Conservation (phyloP, 768 basidiomycete genomes). For the Ephemerocybe angulata region DNA sequence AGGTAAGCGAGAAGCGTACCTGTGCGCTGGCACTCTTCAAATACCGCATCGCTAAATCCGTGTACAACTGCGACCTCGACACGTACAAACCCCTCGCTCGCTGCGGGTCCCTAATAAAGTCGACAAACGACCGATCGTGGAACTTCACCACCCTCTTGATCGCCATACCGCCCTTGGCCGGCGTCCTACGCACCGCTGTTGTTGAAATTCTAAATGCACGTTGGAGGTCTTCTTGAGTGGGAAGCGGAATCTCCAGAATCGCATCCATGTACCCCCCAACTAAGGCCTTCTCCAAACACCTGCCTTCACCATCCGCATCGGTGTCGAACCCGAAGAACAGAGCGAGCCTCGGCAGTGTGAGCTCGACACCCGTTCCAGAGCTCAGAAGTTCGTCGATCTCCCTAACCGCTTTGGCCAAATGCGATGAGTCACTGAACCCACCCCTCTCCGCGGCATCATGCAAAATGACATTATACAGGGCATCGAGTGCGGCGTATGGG, state of each 20-base stretch:
- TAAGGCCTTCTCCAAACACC: constrained; percentile 4
- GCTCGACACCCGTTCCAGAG: neutral
- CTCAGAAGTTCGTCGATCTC: constrained; percentile 1
- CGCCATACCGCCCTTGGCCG: neutral
- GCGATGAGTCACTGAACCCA: neutral
- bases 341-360: neutral
- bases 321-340: neutral
- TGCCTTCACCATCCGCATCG: neutral
- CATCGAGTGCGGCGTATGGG: constrained; percentile 1
- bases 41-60: constrained; percentile 2
- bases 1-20: neutral
- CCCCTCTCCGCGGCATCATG: constrained; percentile 3
- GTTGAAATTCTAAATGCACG: no score
- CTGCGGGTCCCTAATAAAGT: constrained; percentile 1
- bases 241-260: neutral
- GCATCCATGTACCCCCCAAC: neutral
- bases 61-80: constrained; percentile 3
- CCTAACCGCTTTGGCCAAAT: neutral
- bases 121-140: neutral
- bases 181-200: neutral
- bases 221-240: neutral
- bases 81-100: neutral
- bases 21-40: constrained; percentile 3
- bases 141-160: neutral
- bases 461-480: neutral